Conservation (phyloP, 805 yeast species). For the Candida pseudoglaebosa region DNA sequence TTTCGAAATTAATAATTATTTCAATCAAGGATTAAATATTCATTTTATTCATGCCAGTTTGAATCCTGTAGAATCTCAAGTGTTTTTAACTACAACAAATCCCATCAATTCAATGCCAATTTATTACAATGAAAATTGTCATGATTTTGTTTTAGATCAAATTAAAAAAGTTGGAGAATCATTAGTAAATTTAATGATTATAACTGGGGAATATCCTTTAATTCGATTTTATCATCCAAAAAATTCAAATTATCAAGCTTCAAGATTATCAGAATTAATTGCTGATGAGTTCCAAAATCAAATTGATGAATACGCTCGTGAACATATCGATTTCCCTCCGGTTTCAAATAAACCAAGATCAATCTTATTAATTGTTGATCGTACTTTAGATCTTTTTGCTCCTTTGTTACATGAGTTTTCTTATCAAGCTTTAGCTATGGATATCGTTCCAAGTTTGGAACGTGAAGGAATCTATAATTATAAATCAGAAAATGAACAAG, state of each 20-base stretch:
- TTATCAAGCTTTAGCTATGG: constrained; percentile 91
- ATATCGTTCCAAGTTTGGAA: constrained; percentile 47
- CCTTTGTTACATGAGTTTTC: constrained; percentile 87
- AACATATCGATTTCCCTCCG: constrained; percentile 60
- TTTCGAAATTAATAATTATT: constrained; percentile 25
- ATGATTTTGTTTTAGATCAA: constrained; percentile 56
- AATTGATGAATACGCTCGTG: constrained; percentile 72
- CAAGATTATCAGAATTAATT: constrained; percentile 60
- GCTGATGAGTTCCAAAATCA: constrained; percentile 69
- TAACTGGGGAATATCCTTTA: constrained; percentile 85
- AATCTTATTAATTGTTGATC: constrained; percentile 70
- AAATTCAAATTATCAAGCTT: constrained; percentile 48
- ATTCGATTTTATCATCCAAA: constrained; percentile 65
- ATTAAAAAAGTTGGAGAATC: constrained; percentile 57
- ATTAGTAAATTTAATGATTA: constrained; percentile 66
- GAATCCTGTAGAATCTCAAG: constrained; percentile 65
- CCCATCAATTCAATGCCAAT: constrained; percentile 60
- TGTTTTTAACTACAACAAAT: constrained; percentile 60
- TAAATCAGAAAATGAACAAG: constrained; percentile 50
- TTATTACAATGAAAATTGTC: constrained; percentile 64
- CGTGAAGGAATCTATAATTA: constrained; percentile 47
- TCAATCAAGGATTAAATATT: constrained; percentile 27
- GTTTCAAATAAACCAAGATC: constrained; percentile 62
- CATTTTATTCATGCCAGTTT: constrained; percentile 33
- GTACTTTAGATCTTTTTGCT: constrained; percentile 77